A percentile compares a stretch with the other conserved stretches of the same genome.
These are phyloP conservation scores for Apophysomyces variabilis DNA, from an alignment of 371 early-diverging fungal genomes.

Conservation along the genomic window DNA sequence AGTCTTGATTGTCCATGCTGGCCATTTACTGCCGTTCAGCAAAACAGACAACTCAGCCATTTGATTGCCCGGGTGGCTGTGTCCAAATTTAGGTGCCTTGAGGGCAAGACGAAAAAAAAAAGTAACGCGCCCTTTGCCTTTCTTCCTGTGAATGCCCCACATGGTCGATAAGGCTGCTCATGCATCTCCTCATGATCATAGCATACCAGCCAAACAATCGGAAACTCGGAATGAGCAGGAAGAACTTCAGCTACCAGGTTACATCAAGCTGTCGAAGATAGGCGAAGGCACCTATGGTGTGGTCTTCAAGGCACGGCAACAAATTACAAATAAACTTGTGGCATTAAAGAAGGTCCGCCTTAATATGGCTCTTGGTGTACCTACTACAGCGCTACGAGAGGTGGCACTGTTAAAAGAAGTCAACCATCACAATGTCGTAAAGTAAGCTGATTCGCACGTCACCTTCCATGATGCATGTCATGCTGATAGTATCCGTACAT, in stretches of 20 bases:
- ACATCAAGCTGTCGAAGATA: constrained; percentile 86
- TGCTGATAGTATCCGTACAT: neutral
- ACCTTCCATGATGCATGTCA: neutral
- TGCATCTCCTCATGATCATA: neutral
- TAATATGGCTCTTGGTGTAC: constrained; percentile 93
- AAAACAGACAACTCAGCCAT: too few relatives aligned
- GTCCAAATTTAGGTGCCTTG: neutral
- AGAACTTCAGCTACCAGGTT: constrained; percentile 37
- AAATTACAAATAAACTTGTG: constrained; percentile 74
- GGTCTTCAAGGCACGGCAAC: constrained; percentile 91
- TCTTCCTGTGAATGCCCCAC: constrained; percentile 5
- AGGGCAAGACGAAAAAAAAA: neutral
- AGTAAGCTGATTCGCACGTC: constrained; percentile 45
- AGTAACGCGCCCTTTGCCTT: neutral
- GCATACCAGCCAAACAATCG: constrained; percentile 1
- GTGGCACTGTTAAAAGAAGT: constrained; percentile 94
- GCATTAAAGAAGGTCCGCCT: constrained; percentile 95
- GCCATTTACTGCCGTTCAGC: too few relatives aligned
- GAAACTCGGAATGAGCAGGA: neutral
- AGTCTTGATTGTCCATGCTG: too few relatives aligned
- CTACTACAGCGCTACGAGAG: constrained; percentile 93
- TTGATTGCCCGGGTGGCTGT: neutral
- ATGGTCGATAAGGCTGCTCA: constrained; percentile 1
- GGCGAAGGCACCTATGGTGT: constrained; percentile 98
- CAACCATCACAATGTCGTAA: constrained; percentile 89